phyloP scores from a whole-genome alignment of 2,329 filamentous ascomycete species.

The Cladosporium oxysporum region DNA sequence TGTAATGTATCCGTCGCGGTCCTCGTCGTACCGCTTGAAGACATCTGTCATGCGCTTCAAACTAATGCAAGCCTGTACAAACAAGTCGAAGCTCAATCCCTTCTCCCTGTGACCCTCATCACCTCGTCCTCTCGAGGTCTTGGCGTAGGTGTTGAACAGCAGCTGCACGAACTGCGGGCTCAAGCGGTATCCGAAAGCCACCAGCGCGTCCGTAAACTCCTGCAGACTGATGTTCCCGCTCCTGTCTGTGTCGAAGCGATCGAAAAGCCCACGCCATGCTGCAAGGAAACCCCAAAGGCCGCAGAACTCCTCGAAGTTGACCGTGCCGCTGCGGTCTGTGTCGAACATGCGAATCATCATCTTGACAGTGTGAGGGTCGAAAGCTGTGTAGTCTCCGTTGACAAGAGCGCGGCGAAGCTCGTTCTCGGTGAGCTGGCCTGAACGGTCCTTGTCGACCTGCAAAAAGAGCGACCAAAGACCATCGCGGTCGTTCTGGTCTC shows the following conservation, averaged over 20 bases:
- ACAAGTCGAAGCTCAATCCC: constrained; percentile 74
- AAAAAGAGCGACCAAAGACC: constrained; percentile 80
- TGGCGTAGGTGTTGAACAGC: constrained; percentile 85
- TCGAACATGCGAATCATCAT: constrained; percentile 99
- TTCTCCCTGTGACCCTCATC: constrained; percentile 38
- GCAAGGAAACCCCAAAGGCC: constrained; percentile 94
- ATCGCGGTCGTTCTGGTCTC: constrained; percentile 66
- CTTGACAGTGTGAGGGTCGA: constrained; percentile 88
- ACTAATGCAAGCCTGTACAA: constrained; percentile 95
- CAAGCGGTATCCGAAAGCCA: constrained; percentile 89
- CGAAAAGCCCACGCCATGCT: constrained; percentile 91
- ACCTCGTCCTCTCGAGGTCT: constrained; percentile 37
- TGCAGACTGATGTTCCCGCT: constrained; percentile 81
- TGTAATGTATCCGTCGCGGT: constrained; percentile 82
- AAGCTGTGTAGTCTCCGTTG: constrained; percentile 93
- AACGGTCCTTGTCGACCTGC: constrained; percentile 84
- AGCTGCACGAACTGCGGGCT: constrained; percentile 80
- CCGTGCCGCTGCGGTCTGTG: constrained; percentile 81
- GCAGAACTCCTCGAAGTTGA: constrained; percentile 95
- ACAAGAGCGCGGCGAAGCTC: constrained; percentile 89
- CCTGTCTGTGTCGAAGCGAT: constrained; percentile 87
- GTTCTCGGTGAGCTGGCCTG: constrained; percentile 77
- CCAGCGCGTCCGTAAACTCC: constrained; percentile 87
- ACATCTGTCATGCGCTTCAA: constrained; percentile 99
- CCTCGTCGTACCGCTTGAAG: constrained; percentile 98